Percentiles rank a stretch among this genome's conserved stretches.
phyloP scores from a whole-genome alignment of 1,284 basidiomycete species.

The Sanghuangporus baumii region DNA sequence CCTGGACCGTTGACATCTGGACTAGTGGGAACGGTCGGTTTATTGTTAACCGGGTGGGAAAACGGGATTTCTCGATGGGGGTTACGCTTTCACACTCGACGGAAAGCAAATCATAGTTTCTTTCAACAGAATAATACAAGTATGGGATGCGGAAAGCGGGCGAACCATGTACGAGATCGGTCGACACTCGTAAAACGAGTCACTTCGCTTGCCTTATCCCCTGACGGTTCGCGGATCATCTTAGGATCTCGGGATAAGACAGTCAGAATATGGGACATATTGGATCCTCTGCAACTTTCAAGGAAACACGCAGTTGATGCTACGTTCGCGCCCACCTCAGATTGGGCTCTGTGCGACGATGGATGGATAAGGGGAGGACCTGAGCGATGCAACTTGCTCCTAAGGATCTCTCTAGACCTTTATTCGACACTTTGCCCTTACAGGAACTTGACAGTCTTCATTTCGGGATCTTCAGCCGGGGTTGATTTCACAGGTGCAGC shows the following conservation, averaged over 20 bases:
- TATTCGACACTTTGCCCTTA: background rate
- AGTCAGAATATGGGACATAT: conserved; percentile 5
- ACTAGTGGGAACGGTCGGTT: background rate
- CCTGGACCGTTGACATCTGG: background rate
- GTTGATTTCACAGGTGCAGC: background rate
- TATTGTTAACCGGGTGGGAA: background rate
- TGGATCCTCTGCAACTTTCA: too few relatives aligned
- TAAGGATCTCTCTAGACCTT: background rate
- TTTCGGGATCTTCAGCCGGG: background rate
- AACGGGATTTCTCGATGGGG: background rate
- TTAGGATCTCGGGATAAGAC: conserved; percentile 1
- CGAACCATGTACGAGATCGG: background rate
- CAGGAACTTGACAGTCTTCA: background rate
- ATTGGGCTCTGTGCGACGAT: background rate
- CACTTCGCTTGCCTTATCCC: conserved; percentile 1
- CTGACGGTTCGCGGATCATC: background rate
- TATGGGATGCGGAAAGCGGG: background rate
- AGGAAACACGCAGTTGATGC: too few relatives aligned
- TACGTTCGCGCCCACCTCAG: too few relatives aligned
- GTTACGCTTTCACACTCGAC: background rate
- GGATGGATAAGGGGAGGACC: background rate
- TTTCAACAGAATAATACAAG: background rate
- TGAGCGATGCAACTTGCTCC: background rate
- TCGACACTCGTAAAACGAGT: background rate
- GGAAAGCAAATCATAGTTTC: background rate